These are phyloP conservation scores for Miscanthus sacchariflorus DNA, from an alignment of 202 grass and related monocot genomes.

Conservation along the genomic window DNA sequence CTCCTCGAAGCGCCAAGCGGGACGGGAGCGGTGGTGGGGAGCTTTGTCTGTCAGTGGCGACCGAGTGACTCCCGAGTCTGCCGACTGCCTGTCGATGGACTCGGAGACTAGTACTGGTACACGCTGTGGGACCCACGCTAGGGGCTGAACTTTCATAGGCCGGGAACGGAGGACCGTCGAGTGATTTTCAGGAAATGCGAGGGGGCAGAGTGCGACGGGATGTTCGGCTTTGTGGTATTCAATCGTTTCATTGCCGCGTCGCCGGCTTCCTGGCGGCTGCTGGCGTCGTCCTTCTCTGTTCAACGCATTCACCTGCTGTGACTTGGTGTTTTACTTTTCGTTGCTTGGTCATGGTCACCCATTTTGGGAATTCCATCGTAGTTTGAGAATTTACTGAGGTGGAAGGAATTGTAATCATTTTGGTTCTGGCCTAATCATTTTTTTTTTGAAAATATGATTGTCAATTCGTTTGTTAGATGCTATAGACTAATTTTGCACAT, in stretches of 20 bases:
- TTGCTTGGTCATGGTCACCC: not conserved
- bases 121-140: not conserved
- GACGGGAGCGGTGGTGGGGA: not conserved
- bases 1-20: not conserved
- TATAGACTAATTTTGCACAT: not conserved
- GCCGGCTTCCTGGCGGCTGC: slow-evolving; percentile 13
- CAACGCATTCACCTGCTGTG: not conserved
- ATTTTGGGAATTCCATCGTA: not conserved
- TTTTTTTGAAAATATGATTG: not conserved
- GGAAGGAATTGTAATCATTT: not conserved
- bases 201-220: not conserved
- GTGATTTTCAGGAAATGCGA: not conserved
- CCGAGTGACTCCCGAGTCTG: slow-evolving; percentile 1
- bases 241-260: not conserved
- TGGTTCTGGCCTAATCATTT: not conserved
- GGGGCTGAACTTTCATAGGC: not conserved
- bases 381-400: not conserved
- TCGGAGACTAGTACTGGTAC: not conserved
- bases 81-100: not conserved
- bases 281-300: not conserved
- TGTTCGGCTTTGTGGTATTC: not conserved
- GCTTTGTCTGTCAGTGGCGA: slow-evolving; percentile 16
- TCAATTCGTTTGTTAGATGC: not conserved
- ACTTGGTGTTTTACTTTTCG: slow-evolving; percentile 1
- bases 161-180: not conserved